Evolutionary conservation across 306 rosid genomes (phyloP).

Genomic region (Quercus glauca): DNA sequence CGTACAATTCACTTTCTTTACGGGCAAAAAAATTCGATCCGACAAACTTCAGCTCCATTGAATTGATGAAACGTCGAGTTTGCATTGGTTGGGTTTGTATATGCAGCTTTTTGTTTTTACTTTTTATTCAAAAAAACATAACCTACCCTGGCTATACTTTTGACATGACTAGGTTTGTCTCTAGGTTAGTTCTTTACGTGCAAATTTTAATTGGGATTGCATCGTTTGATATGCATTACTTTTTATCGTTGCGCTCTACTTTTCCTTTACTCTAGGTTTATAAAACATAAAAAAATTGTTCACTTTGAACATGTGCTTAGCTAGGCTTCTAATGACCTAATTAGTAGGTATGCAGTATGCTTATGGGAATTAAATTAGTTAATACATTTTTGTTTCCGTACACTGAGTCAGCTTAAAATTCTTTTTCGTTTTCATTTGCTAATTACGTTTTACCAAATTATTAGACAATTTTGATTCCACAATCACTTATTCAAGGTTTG

Average conservation of each 20-base stretch:
- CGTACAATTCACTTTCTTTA: not conserved
- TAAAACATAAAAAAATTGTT: constrained; percentile 1
- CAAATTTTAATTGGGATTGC: not conserved
- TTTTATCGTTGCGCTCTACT: not conserved
- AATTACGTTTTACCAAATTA: not conserved
- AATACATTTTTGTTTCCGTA: not conserved
- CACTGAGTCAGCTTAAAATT: not conserved
- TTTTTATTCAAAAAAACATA: not conserved
- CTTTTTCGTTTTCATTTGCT: not conserved
- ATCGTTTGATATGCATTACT: not conserved
- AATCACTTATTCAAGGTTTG: not conserved
- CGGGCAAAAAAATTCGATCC: constrained; percentile 4
- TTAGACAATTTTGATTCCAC: no score
- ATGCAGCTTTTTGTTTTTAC: not conserved
- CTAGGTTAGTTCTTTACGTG: not conserved
- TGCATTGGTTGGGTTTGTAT: constrained; percentile 10
- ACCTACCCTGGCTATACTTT: not conserved
- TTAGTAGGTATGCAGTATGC: constrained; percentile 25
- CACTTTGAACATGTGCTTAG: constrained; percentile 32
- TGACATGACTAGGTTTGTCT: not conserved
- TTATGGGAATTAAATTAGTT: not conserved
- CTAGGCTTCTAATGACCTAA: constrained; percentile 41
- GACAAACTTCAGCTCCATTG: constrained; percentile 27
- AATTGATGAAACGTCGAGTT: constrained; percentile 19
- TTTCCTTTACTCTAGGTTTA: not conserved